phyloP scores from a whole-genome alignment of 192 early-diverging fungal genomes.

The Coemansia sp. region DNA sequence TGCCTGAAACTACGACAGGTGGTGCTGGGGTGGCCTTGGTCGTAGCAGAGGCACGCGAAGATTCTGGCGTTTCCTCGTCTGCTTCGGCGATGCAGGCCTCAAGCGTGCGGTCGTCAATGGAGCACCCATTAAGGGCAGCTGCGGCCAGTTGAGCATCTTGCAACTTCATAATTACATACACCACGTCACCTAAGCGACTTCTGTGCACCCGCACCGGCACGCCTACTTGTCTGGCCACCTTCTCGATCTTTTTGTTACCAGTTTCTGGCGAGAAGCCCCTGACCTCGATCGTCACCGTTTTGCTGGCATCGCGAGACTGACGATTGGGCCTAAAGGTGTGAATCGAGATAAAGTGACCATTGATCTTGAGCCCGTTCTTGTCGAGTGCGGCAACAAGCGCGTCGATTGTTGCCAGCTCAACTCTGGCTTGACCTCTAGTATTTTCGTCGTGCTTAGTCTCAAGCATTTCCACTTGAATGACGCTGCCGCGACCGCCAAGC shows the following conservation, averaged over 20 bases:
- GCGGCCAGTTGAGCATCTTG: slow-evolving; percentile 19
- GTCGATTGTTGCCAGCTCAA: slow-evolving; percentile 5
- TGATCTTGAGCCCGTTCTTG: slow-evolving; percentile 29
- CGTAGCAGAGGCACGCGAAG: not conserved
- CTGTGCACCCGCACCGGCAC: slow-evolving; percentile 28
- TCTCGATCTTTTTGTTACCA: slow-evolving; percentile 34
- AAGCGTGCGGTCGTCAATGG: slow-evolving; percentile 15
- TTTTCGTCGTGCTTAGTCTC: slow-evolving; percentile 18
- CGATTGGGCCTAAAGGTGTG: slow-evolving; percentile 30
- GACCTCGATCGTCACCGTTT: slow-evolving; percentile 19
- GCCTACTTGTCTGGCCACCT: slow-evolving; percentile 22
- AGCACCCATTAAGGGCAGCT: slow-evolving; percentile 15
- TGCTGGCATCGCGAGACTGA: not conserved
- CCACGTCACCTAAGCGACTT: slow-evolving; percentile 27
- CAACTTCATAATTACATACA: slow-evolving; percentile 30
- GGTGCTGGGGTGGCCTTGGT: not conserved
- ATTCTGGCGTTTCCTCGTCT: not conserved
- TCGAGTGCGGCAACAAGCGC: slow-evolving; percentile 36
- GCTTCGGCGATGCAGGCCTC: slow-evolving; percentile 1
- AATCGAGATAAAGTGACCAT: slow-evolving; percentile 24
- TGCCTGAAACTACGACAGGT: not conserved
- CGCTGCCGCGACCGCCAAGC: slow-evolving; percentile 15
- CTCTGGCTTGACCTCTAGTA: slow-evolving; percentile 32
- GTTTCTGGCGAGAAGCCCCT: slow-evolving; percentile 38
- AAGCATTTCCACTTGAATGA: slow-evolving; percentile 12